Conservation (phyloP, 83 land plant species). For the Picea abies region DNA sequence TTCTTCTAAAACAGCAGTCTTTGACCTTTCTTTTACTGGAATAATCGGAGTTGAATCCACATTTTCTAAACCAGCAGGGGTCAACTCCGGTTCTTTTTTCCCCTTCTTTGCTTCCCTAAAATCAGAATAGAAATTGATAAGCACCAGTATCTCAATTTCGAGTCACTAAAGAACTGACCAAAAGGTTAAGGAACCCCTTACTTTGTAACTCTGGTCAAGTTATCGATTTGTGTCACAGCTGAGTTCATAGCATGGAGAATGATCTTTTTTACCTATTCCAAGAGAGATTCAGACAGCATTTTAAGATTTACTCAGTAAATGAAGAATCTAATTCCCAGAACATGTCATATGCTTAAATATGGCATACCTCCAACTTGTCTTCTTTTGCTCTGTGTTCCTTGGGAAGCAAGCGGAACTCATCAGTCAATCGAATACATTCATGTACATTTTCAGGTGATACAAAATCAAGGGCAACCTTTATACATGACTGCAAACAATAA, state of each 20-base stretch:
- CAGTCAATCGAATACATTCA: constrained; percentile 52
- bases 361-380: constrained; percentile 59
- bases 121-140: too few species aligned
- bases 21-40: too few species aligned
- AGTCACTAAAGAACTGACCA: too few species aligned
- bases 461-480: constrained; percentile 65
- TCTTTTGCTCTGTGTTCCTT: constrained; percentile 50
- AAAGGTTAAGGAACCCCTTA: neutral
- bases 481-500: constrained; percentile 48
- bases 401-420: constrained; percentile 54
- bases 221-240: constrained; percentile 15
- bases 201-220: neutral
- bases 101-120: too few species aligned
- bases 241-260: constrained; percentile 38
- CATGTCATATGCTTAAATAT: too few species aligned
- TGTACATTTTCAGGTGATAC: constrained; percentile 66
- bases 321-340: too few species aligned
- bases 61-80: too few species aligned
- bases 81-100: too few species aligned
- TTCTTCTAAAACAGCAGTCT: too few species aligned
- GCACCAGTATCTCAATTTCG: too few species aligned
- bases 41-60: too few species aligned
- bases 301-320: too few species aligned
- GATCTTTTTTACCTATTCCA: constrained; percentile 53
- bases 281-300: neutral